Conservation (phyloP, 176 grass and related monocot species). For the Hordeum vulgare region DNA sequence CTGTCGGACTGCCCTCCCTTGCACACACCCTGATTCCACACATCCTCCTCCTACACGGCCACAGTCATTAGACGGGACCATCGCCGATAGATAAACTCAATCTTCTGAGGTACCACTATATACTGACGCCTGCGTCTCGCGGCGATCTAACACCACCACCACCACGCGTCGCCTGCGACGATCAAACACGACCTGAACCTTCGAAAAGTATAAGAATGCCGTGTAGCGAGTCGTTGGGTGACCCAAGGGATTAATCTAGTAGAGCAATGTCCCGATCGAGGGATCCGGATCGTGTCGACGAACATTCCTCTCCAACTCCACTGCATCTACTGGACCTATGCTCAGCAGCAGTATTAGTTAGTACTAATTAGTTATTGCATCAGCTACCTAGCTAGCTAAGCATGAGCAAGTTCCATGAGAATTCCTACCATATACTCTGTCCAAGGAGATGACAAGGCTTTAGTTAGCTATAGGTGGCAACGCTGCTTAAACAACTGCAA, state of each 20-base stretch:
- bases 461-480: not conserved
- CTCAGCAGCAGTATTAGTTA: not conserved
- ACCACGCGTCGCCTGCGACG: too few relatives aligned
- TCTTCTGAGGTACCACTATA: too few relatives aligned
- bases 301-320: not conserved
- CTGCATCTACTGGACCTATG: not conserved
- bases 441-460: not conserved
- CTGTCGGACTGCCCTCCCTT: too few relatives aligned
- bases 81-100: too few relatives aligned
- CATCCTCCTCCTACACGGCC: too few relatives aligned
- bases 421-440: not conserved
- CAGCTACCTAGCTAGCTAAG: not conserved
- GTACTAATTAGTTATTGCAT: not conserved
- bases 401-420: conserved; percentile 23
- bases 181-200: too few relatives aligned
- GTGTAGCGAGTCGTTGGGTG: not conserved
- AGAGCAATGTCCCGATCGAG: too few relatives aligned
- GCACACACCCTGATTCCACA: too few relatives aligned
- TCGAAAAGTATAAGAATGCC: not conserved
- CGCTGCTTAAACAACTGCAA: not conserved
- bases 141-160: too few relatives aligned
- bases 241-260: not conserved
- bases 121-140: too few relatives aligned
- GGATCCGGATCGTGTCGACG: not conserved
- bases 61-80: too few relatives aligned